phyloP scores from a whole-genome alignment of 2,329 filamentous ascomycete species.

The Exophiala lecanii-corni region DNA sequence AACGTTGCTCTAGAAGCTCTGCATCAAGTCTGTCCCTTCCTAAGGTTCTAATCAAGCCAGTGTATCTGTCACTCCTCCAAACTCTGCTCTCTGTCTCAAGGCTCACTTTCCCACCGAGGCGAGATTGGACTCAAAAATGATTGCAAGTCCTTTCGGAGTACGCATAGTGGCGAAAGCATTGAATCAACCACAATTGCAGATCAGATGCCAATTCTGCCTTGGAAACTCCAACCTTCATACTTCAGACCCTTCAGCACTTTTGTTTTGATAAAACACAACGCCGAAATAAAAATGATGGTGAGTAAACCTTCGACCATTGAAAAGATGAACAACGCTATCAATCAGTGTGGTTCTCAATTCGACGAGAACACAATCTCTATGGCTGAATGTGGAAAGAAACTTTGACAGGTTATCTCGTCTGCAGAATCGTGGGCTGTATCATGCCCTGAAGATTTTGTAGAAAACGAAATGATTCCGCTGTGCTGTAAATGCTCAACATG shows the following conservation, averaged over 20 bases:
- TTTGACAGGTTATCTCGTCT: conserved; percentile 8
- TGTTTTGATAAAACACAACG: conserved; percentile 12
- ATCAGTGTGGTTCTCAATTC: conserved; percentile 10
- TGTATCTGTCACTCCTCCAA: too few relatives aligned
- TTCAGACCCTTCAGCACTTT: conserved; percentile 11
- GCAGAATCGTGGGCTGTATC: conserved; percentile 9
- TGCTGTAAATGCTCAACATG: conserved; percentile 25
- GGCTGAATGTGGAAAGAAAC: conserved; percentile 16
- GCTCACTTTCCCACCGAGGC: too few relatives aligned
- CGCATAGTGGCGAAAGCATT: too few relatives aligned
- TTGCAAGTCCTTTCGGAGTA: too few relatives aligned
- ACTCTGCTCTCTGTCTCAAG: too few relatives aligned
- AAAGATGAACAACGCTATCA: conserved; percentile 16
- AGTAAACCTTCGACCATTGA: conserved; percentile 20
- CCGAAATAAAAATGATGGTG: conserved; percentile 5
- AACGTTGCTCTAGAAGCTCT: too few relatives aligned
- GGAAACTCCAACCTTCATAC: conserved; percentile 4
- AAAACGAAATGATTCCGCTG: conserved; percentile 16
- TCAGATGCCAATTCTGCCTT: too few relatives aligned
- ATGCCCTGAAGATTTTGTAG: not conserved
- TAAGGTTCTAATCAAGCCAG: too few relatives aligned
- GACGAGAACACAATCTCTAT: conserved; percentile 23
- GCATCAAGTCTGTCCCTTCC: too few relatives aligned
- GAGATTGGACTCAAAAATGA: too few relatives aligned
- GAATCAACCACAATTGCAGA: too few relatives aligned